phyloP scores from a whole-genome alignment of 768 basidiomycete species.

The Macrolepiota fuliginosa region DNA sequence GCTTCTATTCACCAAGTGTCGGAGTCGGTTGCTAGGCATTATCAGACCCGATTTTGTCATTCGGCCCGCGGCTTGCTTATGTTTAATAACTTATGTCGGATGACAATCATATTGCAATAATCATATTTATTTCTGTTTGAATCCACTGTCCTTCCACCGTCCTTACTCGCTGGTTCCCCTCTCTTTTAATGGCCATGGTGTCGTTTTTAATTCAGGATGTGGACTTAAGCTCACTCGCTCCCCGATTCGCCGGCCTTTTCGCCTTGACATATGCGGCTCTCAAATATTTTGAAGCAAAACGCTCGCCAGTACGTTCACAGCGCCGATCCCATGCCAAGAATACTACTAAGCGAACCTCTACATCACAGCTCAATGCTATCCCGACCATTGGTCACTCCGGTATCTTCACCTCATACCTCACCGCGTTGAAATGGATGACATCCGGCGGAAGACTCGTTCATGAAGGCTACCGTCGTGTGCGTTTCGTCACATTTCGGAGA shows the following conservation, averaged over 20 bases:
- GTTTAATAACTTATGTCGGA: not conserved
- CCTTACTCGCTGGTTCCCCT: no score
- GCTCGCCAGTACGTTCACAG: slow-evolving; percentile 1
- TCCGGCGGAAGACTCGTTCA: slow-evolving; percentile 10
- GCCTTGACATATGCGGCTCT: not conserved
- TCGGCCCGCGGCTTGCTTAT: not conserved
- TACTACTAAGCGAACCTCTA: not conserved
- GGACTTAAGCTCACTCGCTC: not conserved
- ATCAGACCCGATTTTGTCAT: not conserved
- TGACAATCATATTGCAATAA: no score
- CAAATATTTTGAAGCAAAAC: slow-evolving; percentile 8
- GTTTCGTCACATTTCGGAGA: not conserved
- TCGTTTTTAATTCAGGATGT: not conserved
- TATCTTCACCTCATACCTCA: slow-evolving; percentile 11
- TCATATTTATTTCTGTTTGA: no score
- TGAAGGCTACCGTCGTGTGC: slow-evolving; percentile 14
- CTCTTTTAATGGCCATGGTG: not conserved
- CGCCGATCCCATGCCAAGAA: no score
- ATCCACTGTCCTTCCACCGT: no score
- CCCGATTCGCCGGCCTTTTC: not conserved
- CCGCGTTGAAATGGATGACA: slow-evolving; percentile 10
- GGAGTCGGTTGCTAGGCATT: not conserved
- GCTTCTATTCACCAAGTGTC: no score
- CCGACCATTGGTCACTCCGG: slow-evolving; percentile 15
- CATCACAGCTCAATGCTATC: slow-evolving; percentile 8